These are phyloP conservation scores for Sporothrix euskadiensis DNA, from an alignment of 2,329 filamentous ascomycete genomes.

Conservation along the genomic window DNA sequence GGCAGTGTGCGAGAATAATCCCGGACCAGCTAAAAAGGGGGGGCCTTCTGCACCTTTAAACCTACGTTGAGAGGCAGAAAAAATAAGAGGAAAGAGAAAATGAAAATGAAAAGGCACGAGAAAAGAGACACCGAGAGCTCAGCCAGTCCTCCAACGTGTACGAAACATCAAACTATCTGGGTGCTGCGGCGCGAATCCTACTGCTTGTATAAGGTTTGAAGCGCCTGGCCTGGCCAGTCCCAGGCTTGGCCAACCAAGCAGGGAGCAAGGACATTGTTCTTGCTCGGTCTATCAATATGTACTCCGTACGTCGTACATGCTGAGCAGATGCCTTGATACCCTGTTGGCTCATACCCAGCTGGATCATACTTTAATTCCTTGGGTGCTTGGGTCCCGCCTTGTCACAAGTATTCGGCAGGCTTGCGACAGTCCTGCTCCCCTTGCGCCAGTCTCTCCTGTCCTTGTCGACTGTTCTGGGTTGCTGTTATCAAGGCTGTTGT, in stretches of 20 bases:
- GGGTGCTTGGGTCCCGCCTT: not conserved
- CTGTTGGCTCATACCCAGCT: not conserved
- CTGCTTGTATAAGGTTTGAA: not conserved
- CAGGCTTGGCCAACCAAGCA: not conserved
- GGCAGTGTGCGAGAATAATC: not conserved
- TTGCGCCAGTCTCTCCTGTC: not conserved
- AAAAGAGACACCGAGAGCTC: no score
- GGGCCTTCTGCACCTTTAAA: not conserved
- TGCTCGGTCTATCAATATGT: no score
- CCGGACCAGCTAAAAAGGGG: not conserved
- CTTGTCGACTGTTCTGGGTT: no score
- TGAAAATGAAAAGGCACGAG: no score
- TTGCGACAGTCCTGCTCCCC: not conserved
- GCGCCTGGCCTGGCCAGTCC: not conserved
- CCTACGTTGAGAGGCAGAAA: not conserved
- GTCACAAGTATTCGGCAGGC: not conserved
- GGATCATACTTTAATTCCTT: not conserved
- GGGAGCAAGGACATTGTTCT: not conserved
- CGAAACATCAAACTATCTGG: not conserved
- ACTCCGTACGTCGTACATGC: no score
- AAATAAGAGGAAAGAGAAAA: no score
- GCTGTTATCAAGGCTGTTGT: no score
- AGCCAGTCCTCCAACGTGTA: not conserved
- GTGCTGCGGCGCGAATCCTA: not conserved
- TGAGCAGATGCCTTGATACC: not conserved